These are phyloP conservation scores for Begonia peltatifolia DNA, from an alignment of 306 rosid species.

Conservation along the genomic window DNA sequence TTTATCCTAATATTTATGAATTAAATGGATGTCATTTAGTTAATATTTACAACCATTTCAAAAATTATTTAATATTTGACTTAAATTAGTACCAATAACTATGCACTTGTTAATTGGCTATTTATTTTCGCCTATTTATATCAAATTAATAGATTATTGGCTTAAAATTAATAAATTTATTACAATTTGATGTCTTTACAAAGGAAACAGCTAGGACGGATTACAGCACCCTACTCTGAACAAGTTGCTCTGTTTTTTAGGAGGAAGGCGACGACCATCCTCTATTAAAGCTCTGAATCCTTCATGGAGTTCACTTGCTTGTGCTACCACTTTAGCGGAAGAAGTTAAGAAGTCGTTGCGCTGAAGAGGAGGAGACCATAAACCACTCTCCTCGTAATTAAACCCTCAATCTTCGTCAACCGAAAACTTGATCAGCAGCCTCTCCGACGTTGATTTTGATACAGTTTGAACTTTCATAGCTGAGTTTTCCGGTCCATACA, in stretches of 20 bases:
- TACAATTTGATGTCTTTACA: too few relatives aligned
- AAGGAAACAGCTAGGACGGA: neutral
- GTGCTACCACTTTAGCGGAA: slow-evolving; percentile 22
- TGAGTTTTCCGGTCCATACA: neutral
- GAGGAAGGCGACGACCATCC: slow-evolving; percentile 7
- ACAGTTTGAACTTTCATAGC: slow-evolving; percentile 24
- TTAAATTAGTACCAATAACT: too few relatives aligned
- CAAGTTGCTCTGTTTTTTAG: slow-evolving; percentile 15
- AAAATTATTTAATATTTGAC: too few relatives aligned
- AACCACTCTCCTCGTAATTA: slow-evolving; percentile 61
- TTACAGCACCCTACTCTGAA: slow-evolving; percentile 18
- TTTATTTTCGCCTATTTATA: too few relatives aligned
- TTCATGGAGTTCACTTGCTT: slow-evolving; percentile 34
- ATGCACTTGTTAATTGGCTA: too few relatives aligned
- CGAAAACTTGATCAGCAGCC: slow-evolving; percentile 43
- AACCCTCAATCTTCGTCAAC: slow-evolving; percentile 47
- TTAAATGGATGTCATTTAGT: too few relatives aligned
- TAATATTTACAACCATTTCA: too few relatives aligned
- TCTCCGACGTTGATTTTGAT: slow-evolving; percentile 40
- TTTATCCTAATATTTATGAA: too few relatives aligned
- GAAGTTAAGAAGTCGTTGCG: slow-evolving; percentile 55
- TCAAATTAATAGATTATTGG: too few relatives aligned
- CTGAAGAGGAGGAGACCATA: slow-evolving; percentile 74
- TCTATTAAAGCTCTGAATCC: slow-evolving; percentile 20
- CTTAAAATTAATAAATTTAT: too few relatives aligned